phyloP scores from a whole-genome alignment of 352 stramenopile genomes.

The Pythium scleroteichum region DNA sequence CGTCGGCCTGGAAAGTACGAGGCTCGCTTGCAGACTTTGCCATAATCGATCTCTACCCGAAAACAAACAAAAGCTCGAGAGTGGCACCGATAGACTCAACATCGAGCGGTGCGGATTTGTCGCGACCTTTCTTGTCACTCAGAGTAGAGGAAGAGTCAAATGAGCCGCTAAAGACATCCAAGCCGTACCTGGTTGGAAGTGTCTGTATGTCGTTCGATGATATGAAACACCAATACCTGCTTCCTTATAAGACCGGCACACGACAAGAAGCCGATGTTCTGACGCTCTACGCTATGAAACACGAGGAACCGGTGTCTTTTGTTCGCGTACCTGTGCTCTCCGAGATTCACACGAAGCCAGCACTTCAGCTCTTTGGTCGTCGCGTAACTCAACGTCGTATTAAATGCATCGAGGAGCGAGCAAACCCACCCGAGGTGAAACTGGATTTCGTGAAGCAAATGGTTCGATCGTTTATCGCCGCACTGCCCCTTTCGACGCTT shows the following conservation, averaged over 20 bases:
- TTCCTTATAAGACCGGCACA: conserved; percentile 58
- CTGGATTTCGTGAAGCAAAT: conserved; percentile 40
- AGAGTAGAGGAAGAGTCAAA: conserved; percentile 8
- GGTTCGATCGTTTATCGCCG: conserved; percentile 45
- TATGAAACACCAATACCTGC: conserved; percentile 68
- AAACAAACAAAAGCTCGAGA: conserved; percentile 5
- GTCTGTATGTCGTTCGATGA: conserved; percentile 72
- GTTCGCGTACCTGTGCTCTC: conserved; percentile 33
- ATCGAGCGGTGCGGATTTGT: background rate
- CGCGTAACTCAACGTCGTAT: conserved; percentile 41
- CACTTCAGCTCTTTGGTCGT: conserved; percentile 33
- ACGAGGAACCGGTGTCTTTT: conserved; percentile 29
- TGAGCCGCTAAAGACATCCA: conserved; percentile 11
- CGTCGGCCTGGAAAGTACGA: conserved; percentile 56
- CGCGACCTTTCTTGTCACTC: background rate
- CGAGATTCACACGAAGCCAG: conserved; percentile 16
- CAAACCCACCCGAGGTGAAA: conserved; percentile 30
- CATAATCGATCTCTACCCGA: conserved; percentile 54
- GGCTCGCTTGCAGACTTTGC: conserved; percentile 54
- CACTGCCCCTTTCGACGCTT: conserved; percentile 46
- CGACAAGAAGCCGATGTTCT: conserved; percentile 44
- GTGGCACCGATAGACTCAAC: background rate
- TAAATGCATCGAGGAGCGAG: conserved; percentile 51
- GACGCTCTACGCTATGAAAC: conserved; percentile 46
- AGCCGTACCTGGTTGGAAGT: conserved; percentile 43